These are phyloP conservation scores for Celoporthe dispersa DNA, from an alignment of 2,329 filamentous ascomycete species.

Conservation along the genomic window DNA sequence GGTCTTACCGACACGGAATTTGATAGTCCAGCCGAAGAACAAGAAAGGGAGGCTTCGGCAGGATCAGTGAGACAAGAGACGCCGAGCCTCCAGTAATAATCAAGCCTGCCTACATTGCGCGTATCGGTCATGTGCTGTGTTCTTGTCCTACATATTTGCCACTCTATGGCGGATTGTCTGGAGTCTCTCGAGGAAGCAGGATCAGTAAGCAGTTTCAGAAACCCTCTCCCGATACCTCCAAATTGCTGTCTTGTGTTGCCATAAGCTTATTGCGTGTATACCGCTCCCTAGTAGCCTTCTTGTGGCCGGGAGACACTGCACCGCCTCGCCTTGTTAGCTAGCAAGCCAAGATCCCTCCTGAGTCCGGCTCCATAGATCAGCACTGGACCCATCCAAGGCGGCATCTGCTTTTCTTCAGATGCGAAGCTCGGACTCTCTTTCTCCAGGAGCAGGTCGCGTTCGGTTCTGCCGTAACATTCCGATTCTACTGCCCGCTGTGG, in stretches of 20 bases:
- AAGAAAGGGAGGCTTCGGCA: background rate
- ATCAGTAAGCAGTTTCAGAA: background rate
- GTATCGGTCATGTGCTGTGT: no score
- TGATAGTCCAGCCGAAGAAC: background rate
- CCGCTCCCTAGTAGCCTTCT: no score
- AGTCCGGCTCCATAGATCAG: background rate
- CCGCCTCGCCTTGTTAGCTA: background rate
- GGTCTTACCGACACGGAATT: background rate
- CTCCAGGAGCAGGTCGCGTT: background rate
- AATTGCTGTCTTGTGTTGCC: background rate
- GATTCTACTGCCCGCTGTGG: background rate
- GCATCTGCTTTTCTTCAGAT: background rate
- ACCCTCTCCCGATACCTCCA: background rate
- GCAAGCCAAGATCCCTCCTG: background rate
- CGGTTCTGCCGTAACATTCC: background rate
- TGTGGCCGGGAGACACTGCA: no score
- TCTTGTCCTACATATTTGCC: background rate
- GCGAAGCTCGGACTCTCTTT: background rate
- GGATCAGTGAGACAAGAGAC: background rate
- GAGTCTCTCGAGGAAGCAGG: background rate
- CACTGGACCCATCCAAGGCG: background rate
- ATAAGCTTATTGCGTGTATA: background rate
- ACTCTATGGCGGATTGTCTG: background rate
- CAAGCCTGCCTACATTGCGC: background rate
- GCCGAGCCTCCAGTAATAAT: background rate